Base-by-base conservation (phyloP, 2,329 filamentous ascomycete species). In the Leptoxyphium fumago region DNA sequence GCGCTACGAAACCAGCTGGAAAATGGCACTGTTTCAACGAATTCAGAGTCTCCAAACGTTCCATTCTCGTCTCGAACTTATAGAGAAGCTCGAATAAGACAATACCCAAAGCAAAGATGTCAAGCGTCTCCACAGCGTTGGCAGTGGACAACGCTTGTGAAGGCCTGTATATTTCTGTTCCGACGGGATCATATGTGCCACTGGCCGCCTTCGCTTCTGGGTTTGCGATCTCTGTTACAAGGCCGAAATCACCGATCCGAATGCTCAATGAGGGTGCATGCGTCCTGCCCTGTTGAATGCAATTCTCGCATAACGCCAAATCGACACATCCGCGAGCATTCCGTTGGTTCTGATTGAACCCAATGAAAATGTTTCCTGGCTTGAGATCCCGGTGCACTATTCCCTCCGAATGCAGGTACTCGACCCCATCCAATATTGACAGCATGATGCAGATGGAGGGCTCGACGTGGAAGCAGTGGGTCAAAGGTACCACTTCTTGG, bases 361-460 rank as follows among this genome's bases (percentile, higher is more conserved):
- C 73, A 0, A 83, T 63, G 58, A 83, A 81, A 26, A 83, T 74
- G 50, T 83, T 83, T 2, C 73, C 75, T 0, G 79, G 79, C 52
- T 83, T 83, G 17, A 83, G 64, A 53, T 83, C 79, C 9, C 78
- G 73, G 52, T 83, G 79, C 0, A 81, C 69, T 40, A 82, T 72
- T 5, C 69, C 68, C 46, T 75, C 68, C 0, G 65, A 61, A 51
- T 83, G 79, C 2, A 82, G 66, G 52, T 83, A 82, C 45, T 78
- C 70, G 2, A 82, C 71, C 1, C 78, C 79, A 8, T 77, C 72
- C 1, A 81, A 60, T 28, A 82, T 73, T 1, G 70, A 69, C 10
- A 73, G 59, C n/a, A 82, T 64, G 1, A 83, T 62, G 29, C 67
- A 65, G 2, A 80, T 55, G 0, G 77, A 74, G 0, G 76, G 68